Evolutionary conservation across 371 early-diverging fungal genomes (phyloP).

Genomic region (Circinella minor): DNA sequence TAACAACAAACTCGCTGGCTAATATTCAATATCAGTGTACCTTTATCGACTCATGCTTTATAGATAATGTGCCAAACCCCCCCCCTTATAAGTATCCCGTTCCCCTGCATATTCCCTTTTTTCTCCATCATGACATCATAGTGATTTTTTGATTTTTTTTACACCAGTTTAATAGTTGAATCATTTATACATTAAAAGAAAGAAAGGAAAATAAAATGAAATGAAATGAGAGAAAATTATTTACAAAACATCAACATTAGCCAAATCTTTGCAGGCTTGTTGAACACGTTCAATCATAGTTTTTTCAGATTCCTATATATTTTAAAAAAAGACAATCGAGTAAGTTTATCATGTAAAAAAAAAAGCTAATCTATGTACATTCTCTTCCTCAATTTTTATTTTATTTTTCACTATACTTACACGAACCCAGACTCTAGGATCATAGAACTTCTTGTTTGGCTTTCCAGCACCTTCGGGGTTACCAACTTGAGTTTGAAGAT

Average conservation of each 20-base stretch:
- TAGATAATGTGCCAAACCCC: no score
- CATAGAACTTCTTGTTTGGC: constrained; percentile 96
- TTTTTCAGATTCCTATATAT: constrained; percentile 87
- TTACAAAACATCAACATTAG: constrained; percentile 76
- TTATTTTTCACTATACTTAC: not conserved
- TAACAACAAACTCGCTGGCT: no score
- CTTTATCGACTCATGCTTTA: no score
- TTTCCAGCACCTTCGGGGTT: constrained; percentile 90
- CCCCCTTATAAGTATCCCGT: no score
- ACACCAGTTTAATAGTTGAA: not conserved
- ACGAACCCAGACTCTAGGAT: constrained; percentile 57
- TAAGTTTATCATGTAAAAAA: no score
- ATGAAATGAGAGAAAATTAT: constrained; percentile 13
- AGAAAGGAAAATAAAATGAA: not conserved
- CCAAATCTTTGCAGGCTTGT: constrained; percentile 79
- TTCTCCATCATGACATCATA: no score
- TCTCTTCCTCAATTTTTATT: no score
- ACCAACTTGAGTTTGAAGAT: constrained; percentile 89
- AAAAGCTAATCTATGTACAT: no score
- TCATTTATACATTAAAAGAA: not conserved
- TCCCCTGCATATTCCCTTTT: no score
- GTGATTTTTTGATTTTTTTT: not conserved
- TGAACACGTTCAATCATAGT: constrained; percentile 80
- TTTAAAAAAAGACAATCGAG: no score
- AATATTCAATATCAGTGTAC: no score